Percentiles rank a stretch among this genome's conserved stretches.
Conservation (phyloP, 1,139 yeast genomes). For the Pichia sp. region DNA sequence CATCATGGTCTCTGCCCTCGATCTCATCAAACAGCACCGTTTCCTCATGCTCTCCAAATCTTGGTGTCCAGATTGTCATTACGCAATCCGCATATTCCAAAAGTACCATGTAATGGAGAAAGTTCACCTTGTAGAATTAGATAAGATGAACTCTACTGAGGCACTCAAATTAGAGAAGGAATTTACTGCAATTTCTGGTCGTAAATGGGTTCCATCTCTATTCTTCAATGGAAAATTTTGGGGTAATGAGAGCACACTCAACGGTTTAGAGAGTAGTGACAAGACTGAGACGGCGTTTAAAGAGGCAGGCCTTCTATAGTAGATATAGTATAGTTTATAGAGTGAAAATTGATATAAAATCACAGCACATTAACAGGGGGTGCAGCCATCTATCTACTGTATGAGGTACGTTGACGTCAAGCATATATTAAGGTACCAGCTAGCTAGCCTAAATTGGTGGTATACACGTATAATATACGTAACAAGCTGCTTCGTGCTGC, state of each 20-base stretch:
- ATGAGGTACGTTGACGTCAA: too few relatives aligned
- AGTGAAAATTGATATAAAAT: too few relatives aligned
- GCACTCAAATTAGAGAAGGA: constrained; percentile 53
- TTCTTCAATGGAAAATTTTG: constrained; percentile 57
- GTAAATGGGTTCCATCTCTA: constrained; percentile 67
- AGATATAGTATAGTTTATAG: too few relatives aligned
- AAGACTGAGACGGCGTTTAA: constrained; percentile 37
- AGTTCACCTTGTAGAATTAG: constrained; percentile 52
- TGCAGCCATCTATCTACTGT: too few relatives aligned
- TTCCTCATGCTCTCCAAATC: constrained; percentile 58
- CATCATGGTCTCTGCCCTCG: constrained; percentile 23
- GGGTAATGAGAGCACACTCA: constrained; percentile 52
- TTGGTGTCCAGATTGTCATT: constrained; percentile 76
- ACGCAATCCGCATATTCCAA: constrained; percentile 48
- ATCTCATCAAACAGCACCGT: constrained; percentile 38
- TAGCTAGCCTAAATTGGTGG: too few relatives aligned
- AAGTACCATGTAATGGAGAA: constrained; percentile 43
- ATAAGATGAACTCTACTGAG: constrained; percentile 44
- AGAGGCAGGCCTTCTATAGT: constrained; percentile 32
- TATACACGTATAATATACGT: too few relatives aligned
- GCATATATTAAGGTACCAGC: too few relatives aligned
- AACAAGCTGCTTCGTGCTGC: too few relatives aligned
- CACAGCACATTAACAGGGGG: too few relatives aligned
- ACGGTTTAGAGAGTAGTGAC: constrained; percentile 37
- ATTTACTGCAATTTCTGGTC: constrained; percentile 52